Conservation (phyloP, 768 basidiomycete species). For the Suillus subaureus region DNA sequence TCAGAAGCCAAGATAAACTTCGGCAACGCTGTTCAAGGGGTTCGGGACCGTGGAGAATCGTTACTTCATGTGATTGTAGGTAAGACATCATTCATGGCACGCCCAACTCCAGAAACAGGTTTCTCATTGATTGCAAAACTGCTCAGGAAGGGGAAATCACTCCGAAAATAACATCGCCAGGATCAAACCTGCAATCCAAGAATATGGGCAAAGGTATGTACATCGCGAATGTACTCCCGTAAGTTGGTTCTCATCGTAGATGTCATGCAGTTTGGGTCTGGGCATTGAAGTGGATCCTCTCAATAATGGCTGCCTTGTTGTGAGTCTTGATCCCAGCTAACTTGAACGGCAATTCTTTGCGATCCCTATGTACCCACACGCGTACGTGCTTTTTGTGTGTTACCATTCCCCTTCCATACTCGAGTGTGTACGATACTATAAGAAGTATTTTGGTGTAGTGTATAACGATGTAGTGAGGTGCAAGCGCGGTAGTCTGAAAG, state of each 20-base stretch:
- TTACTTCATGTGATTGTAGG: too few species aligned
- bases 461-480: neutral
- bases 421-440: neutral
- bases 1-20: too few species aligned
- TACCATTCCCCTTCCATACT: neutral
- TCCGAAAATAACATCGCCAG: slow-evolving; percentile 36
- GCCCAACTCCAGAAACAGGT: too few species aligned
- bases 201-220: slow-evolving; percentile 73
- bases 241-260: neutral
- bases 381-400: neutral
- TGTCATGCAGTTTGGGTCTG: slow-evolving; percentile 52
- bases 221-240: neutral
- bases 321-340: slow-evolving; percentile 31
- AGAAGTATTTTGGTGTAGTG: neutral
- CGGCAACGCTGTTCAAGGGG: too few species aligned
- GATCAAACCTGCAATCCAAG: slow-evolving; percentile 85
- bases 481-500: neutral
- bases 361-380: neutral
- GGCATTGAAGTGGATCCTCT: slow-evolving; percentile 70
- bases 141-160: too few species aligned
- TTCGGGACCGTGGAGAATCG: too few species aligned
- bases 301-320: slow-evolving; percentile 81
- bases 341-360: neutral
- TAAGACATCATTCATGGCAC: too few species aligned
- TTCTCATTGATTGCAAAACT: too few species aligned